Base-by-base conservation (phyloP, 2,329 filamentous ascomycete species). In the Calonectria leucothoes region DNA sequence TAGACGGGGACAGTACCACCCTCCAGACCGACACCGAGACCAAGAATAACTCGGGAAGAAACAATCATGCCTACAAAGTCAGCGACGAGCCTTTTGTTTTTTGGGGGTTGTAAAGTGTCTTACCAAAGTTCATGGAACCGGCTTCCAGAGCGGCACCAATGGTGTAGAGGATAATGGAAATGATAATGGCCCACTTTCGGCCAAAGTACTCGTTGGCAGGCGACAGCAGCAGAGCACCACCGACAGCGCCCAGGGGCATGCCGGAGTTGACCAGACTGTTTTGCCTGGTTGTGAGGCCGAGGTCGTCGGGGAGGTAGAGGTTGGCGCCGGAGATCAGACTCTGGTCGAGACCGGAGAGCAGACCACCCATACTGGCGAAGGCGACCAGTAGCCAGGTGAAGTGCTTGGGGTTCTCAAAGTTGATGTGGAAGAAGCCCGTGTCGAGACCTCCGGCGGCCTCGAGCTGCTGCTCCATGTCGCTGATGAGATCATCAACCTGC, bases 1-100 rank as follows among this genome's bases (percentile, higher is more conserved):
- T 95, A 95, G 68, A 94, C 91, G 0, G 93, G 93, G 6, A 94
- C 93, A 0, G 93, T 94, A 81, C 93, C 93, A 65, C 93, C 93
- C 81, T 94, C 93, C 2, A 94, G 87, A 84, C 93, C 93, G 66
- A 95, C 92, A 77, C 93, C 93, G 8, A 93, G 82, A 69, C 93
- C 93, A 0, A 95, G 89, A 69, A 95, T 91, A 7, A 95, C 88
- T 77, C 93, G 91, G 4, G 90, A 90, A 3, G 91, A 85, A 33
- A 94, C 88, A 76, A 95, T 94, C 92, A 94, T 94, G 65, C 89
- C 84, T 79, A 0, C 0, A 0, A 0, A 7, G 51, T 78, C 25
- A 79, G 75, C 14, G 0, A 3, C 3, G n/a, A 39, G 35, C 4
- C 29, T 2, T 17, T 61, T 8, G 6, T 12, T 3, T 27, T 17